Base-by-base conservation (phyloP, 2,329 filamentous ascomycete species). In the Zarea fungicola region DNA sequence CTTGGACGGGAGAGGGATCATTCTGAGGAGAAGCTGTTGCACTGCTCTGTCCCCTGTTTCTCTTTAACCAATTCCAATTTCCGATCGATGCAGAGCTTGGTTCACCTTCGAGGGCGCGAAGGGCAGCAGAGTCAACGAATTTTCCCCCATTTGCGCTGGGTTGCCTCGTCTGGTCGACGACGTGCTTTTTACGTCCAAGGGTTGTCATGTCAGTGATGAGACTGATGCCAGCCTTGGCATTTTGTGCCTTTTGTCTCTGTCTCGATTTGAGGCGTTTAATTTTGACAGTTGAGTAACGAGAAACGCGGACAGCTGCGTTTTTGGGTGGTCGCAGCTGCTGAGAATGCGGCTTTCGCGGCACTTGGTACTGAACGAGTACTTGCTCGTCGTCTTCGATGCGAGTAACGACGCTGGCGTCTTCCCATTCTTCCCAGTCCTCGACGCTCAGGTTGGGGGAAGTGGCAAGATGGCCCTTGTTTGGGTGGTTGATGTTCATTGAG, bases 131-230 rank as follows among this genome's bases (percentile, higher is more conserved):
- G 56, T 84, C 76, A 13, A 78, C 78, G 52, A 81, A 82, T 50
- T 74, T 80, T 49, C 55, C 57, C 22, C 65, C 64, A 22, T 58
- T 67, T 34, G 55, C 62, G 42, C 57, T 60, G 1, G 61, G 56
- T 7, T 59, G 59, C 41, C 56, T 62, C 43, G 62, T 58, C 7
- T 65, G 60, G 31, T 62, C 60, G 11, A 58, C 60, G 19, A 60
- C 62, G 55, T 64, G 73, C 62, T 60, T 73, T 55, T 62, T 65
- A 23, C 70, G 69, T 22, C 68, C 78, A 61, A 72, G 72, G 52
- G 64, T 70, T 52, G 80, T 70, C 71, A 88, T 84, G 60, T 84
- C 83, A 2, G 86, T 90, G 54, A 88, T 81, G 18, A 89, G 63
- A 54, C 73, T 83, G 59, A 87, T 86, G 11, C 82, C 82, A 8